These are phyloP conservation scores for Flueggea neowawraea DNA, from an alignment of 441 rosid genomes.

Conservation along the genomic window DNA sequence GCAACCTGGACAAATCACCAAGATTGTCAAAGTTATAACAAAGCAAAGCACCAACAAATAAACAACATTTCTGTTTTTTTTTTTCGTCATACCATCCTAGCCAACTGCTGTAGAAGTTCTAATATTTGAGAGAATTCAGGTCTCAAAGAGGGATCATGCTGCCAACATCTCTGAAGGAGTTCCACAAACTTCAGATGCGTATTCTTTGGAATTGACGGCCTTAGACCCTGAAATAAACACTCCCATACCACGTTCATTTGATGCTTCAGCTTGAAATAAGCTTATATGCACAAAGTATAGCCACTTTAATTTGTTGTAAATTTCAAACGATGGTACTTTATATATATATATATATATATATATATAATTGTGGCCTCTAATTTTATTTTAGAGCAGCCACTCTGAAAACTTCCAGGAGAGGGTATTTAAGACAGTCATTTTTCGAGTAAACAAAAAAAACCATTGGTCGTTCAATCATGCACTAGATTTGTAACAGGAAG, in stretches of 20 bases:
- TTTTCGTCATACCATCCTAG: conserved; percentile 28
- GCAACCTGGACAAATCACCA: conserved; percentile 27
- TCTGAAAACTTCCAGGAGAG: too few relatives aligned
- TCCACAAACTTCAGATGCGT: conserved; percentile 46
- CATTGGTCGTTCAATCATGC: too few relatives aligned
- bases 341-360: too few relatives aligned
- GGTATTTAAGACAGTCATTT: too few relatives aligned
- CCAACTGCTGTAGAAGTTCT: conserved; percentile 35
- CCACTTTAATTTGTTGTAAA: too few relatives aligned
- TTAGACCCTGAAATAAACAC: conserved; percentile 40
- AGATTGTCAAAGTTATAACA: not conserved
- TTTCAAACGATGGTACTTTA: too few relatives aligned
- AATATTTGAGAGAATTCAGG: conserved; percentile 65
- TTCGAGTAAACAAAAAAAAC: too few relatives aligned
- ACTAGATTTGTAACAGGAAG: too few relatives aligned
- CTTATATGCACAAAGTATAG: not conserved
- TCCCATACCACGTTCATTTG: not conserved
- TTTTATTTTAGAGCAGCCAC: too few relatives aligned
- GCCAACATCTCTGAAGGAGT: conserved; percentile 67
- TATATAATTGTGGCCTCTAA: too few relatives aligned
- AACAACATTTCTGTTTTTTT: not conserved
- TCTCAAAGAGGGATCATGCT: conserved; percentile 51
- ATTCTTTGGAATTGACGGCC: conserved; percentile 53
- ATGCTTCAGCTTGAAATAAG: not conserved
- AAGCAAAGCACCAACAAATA: not conserved